Conservation (phyloP, 805 yeast species). For the Nakazawaea wickerhamii region DNA sequence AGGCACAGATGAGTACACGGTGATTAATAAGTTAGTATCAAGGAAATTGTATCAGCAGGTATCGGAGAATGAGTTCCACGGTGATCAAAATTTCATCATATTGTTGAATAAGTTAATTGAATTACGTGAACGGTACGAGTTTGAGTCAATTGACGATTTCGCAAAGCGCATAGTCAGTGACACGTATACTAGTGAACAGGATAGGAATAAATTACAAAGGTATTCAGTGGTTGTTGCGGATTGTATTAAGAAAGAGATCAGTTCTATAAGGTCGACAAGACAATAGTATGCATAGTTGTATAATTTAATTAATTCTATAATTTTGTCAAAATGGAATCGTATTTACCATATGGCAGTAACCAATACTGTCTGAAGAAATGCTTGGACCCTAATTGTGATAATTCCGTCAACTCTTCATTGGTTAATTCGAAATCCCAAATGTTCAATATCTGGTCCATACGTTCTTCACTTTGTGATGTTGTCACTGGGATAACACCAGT, state of each 20-base stretch:
- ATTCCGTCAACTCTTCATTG: conserved; percentile 23
- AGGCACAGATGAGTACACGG: conserved; percentile 37
- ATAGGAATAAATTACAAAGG: neutral
- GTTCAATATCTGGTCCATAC: conserved; percentile 33
- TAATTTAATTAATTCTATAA: neutral
- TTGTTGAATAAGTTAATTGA: conserved; percentile 23
- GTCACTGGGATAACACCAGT: conserved; percentile 40
- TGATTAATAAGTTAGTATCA: conserved; percentile 58
- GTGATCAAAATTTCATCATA: conserved; percentile 9
- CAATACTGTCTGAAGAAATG: conserved; percentile 24
- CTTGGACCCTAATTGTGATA: conserved; percentile 22
- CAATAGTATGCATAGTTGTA: neutral
- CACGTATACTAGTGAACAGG: conserved; percentile 5
- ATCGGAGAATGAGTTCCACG: neutral
- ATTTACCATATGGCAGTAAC: conserved; percentile 16
- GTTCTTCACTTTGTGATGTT: conserved; percentile 35
- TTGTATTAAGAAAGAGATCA: conserved; percentile 1
- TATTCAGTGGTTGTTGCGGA: conserved; percentile 3
- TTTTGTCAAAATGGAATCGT: conserved; percentile 7
- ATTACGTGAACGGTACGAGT: conserved; percentile 24
- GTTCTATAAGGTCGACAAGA: neutral
- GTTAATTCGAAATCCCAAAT: conserved; percentile 29
- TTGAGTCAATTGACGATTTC: conserved; percentile 17
- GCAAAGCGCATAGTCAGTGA: conserved; percentile 13
- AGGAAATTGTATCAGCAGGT: conserved; percentile 44